Percentiles rank a stretch among this genome's conserved stretches.
Evolutionary conservation across 164 flowering plant genomes (phyloP).

Genomic region (Chimonanthus salicifolius): DNA sequence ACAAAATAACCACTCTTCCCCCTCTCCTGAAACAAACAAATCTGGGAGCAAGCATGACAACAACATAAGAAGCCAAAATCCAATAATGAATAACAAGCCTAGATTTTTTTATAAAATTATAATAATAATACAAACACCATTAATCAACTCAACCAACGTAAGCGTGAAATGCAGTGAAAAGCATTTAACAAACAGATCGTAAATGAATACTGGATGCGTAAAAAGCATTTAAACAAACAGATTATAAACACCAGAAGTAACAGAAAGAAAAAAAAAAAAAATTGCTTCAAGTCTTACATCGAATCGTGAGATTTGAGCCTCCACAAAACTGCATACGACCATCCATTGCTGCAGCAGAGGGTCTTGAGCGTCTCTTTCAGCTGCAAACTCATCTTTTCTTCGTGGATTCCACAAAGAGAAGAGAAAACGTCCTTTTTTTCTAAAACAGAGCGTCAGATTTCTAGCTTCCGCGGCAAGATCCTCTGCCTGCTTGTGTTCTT

Average conservation of each 20-base stretch:
- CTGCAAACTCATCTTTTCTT: slow-evolving; percentile 23
- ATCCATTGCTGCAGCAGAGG: slow-evolving; percentile 58
- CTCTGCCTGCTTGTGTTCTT: slow-evolving; percentile 21
- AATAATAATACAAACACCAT: not conserved
- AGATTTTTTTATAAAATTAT: too few relatives aligned
- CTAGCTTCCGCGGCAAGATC: slow-evolving; percentile 26
- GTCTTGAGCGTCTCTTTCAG: slow-evolving; percentile 37
- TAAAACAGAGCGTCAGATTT: not conserved
- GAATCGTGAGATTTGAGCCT: slow-evolving; percentile 45
- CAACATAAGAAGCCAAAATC: not conserved
- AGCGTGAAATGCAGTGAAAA: not conserved
- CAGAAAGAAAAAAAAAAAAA: not conserved
- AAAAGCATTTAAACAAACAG: not conserved
- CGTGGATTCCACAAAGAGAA: slow-evolving; percentile 1
- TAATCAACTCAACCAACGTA: too few relatives aligned
- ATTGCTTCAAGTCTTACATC: slow-evolving; percentile 38
- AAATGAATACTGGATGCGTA: too few relatives aligned
- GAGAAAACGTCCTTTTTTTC: not conserved
- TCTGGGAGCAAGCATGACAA: not conserved
- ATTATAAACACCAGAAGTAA: not conserved
- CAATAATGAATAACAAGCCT: not conserved
- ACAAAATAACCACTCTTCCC: not conserved
- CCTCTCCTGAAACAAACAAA: not conserved
- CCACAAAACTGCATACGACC: slow-evolving; percentile 82
- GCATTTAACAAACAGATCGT: not conserved